Conservation (phyloP, 495 filamentous ascomycete genomes). For the Oidiodendron maius region DNA sequence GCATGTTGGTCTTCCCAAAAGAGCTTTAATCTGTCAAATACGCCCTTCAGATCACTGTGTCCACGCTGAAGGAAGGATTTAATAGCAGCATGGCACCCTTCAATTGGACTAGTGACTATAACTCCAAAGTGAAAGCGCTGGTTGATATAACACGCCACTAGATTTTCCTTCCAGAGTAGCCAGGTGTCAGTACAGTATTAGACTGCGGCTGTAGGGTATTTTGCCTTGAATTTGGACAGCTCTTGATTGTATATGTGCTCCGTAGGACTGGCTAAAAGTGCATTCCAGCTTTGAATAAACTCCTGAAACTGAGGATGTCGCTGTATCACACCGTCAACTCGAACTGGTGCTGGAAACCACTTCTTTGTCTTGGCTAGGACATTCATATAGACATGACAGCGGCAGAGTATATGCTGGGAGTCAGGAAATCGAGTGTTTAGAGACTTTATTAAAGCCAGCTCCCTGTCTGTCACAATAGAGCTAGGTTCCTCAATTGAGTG, state of each 20-base stretch:
- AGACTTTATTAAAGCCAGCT: background rate
- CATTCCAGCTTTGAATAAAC: background rate
- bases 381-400: constrained; percentile 11
- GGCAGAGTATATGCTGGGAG: constrained; percentile 5
- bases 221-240: background rate
- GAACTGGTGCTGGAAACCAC: constrained; percentile 1
- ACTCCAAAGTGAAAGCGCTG: constrained; percentile 1
- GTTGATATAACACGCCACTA: constrained; percentile 4
- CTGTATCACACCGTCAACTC: background rate
- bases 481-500: background rate
- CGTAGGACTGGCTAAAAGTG: background rate
- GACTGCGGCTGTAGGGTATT: no score
- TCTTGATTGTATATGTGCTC: background rate
- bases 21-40: background rate
- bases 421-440: background rate
- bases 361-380: constrained; percentile 8
- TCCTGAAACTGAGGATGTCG: background rate
- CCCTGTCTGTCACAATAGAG: constrained; percentile 5
- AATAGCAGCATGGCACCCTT: constrained; percentile 13
- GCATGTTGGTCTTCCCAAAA: background rate
- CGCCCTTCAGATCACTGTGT: background rate
- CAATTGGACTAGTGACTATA: background rate
- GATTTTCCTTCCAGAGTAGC: constrained; percentile 6
- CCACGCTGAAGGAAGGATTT: background rate
- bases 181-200: background rate